These are phyloP conservation scores for Chionographis japonica DNA, from an alignment of 106 monocot genomes.

Conservation along the genomic window DNA sequence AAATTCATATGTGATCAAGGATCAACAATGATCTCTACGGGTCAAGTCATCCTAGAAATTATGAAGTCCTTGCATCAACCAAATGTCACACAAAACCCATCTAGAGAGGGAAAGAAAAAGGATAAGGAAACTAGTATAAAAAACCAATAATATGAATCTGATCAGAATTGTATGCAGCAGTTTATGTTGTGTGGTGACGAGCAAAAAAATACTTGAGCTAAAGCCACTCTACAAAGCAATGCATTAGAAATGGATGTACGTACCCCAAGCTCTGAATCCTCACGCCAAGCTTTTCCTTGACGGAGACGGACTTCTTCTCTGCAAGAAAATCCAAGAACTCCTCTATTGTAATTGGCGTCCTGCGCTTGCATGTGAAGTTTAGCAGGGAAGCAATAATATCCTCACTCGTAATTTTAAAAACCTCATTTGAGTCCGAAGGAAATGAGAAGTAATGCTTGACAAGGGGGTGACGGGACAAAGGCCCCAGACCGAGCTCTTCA, in stretches of 20 bases:
- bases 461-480: slow-evolving; percentile 61
- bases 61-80: no score
- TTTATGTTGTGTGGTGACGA: no score
- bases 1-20: no score
- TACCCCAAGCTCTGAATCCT: slow-evolving; percentile 83
- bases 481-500: slow-evolving; percentile 82
- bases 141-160: no score
- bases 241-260: not conserved
- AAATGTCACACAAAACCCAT: no score
- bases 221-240: no score
- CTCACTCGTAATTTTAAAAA: slow-evolving; percentile 58
- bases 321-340: slow-evolving; percentile 62
- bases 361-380: slow-evolving; percentile 28
- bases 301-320: slow-evolving; percentile 39
- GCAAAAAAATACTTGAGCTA: no score
- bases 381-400: slow-evolving; percentile 48
- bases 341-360: slow-evolving; percentile 31
- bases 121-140: no score
- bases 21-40: no score
- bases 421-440: slow-evolving; percentile 33
- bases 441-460: slow-evolving; percentile 67
- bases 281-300: slow-evolving; percentile 77
- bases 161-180: no score
- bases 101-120: no score
- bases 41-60: no score